These are phyloP conservation scores for Xylariaceae sp. DNA, from an alignment of 2,329 filamentous ascomycete genomes.

Conservation along the genomic window DNA sequence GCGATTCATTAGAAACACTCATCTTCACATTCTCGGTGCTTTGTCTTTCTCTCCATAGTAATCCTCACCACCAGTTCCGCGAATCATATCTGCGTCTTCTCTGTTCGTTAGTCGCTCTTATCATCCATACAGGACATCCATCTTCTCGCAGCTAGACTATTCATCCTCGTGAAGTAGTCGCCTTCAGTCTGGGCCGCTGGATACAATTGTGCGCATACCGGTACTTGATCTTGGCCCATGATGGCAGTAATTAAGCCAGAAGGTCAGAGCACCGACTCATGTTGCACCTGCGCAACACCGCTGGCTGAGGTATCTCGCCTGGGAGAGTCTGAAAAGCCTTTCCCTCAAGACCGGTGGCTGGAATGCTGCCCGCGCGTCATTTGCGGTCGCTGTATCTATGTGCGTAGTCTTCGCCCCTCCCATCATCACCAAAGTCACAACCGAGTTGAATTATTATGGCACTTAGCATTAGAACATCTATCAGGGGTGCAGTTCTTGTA, in stretches of 20 bases:
- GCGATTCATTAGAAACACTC: too few relatives aligned
- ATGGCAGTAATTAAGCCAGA: constrained; percentile 26
- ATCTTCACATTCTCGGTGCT: too few relatives aligned
- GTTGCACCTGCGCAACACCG: constrained; percentile 66
- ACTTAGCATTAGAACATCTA: constrained; percentile 1
- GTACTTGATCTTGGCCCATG: background rate
- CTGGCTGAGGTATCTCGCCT: constrained; percentile 52
- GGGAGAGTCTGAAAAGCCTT: constrained; percentile 57
- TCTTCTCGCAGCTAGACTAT: background rate
- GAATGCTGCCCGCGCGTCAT: constrained; percentile 68
- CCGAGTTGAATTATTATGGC: background rate
- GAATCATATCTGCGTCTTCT: background rate
- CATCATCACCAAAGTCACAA: background rate
- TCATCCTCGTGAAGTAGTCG: background rate
- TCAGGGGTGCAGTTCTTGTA: background rate
- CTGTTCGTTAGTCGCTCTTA: background rate
- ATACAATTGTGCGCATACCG: background rate
- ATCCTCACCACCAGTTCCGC: background rate
- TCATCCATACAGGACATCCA: background rate
- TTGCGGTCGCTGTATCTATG: constrained; percentile 66
- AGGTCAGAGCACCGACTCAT: constrained; percentile 41
- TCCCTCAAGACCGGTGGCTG: constrained; percentile 56
- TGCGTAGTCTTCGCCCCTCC: constrained; percentile 34
- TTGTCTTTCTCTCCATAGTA: too few relatives aligned
- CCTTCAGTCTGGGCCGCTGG: background rate